Conservation (phyloP, 176 grass and related monocot genomes). For the Oryza nivara region DNA sequence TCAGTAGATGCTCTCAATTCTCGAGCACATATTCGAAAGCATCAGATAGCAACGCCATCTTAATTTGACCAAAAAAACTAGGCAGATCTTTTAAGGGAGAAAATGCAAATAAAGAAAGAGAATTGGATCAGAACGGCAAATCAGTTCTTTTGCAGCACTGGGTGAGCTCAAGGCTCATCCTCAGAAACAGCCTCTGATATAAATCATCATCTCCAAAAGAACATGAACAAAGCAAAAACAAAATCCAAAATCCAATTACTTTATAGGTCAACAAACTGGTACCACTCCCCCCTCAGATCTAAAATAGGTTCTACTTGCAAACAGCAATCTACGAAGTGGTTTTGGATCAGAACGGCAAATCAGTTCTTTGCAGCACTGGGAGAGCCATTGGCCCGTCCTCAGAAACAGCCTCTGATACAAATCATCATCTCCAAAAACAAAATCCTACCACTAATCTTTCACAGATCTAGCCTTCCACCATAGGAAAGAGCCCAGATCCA, state of each 20-base stretch:
- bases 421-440: slow-evolving; percentile 21
- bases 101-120: neutral
- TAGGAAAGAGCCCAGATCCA: neutral
- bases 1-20: neutral
- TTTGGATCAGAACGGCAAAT: slow-evolving; percentile 45
- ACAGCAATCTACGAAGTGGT: neutral
- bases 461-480: neutral
- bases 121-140: slow-evolving; percentile 41
- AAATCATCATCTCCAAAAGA: slow-evolving; percentile 42
- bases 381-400: slow-evolving; percentile 33
- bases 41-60: neutral
- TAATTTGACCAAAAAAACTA: neutral
- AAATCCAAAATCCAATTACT: neutral
- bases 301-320: neutral
- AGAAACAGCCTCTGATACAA: slow-evolving; percentile 50
- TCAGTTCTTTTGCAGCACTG: slow-evolving; percentile 46
- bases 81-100: neutral
- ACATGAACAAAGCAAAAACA: neutral
- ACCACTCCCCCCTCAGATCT: neutral
- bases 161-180: slow-evolving; percentile 26
- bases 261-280: neutral
- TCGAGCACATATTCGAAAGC: slow-evolving; percentile 19
- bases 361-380: slow-evolving; percentile 36
- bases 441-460: neutral
- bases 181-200: slow-evolving; percentile 55